phyloP scores from a whole-genome alignment of 768 basidiomycete genomes.

The Scleroderma citrinum region DNA sequence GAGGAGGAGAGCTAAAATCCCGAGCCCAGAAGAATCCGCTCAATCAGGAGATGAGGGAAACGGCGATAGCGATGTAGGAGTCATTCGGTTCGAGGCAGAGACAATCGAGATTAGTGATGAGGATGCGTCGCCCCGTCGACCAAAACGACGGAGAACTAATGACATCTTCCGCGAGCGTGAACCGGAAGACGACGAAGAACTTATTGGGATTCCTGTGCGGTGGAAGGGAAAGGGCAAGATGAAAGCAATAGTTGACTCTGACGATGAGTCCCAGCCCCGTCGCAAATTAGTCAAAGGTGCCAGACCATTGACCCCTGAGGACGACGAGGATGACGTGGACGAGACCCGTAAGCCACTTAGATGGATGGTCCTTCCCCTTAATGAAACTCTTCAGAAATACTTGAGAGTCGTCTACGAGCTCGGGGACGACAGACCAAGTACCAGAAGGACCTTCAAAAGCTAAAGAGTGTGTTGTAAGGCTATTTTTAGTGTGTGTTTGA shows the following conservation, averaged over 20 bases:
- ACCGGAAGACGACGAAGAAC: slow-evolving; percentile 20
- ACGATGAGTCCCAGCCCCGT: slow-evolving; percentile 31
- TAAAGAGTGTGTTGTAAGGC: slow-evolving; percentile 46
- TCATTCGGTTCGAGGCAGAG: slow-evolving; percentile 45
- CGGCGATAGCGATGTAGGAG: slow-evolving; percentile 42
- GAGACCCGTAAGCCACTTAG: slow-evolving; percentile 43
- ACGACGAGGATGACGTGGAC: slow-evolving; percentile 48
- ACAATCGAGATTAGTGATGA: slow-evolving; percentile 16
- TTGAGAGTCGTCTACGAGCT: slow-evolving; percentile 56
- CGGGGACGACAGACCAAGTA: slow-evolving; percentile 55
- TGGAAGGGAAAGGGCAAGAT: slow-evolving; percentile 19
- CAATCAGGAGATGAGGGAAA: slow-evolving; percentile 17
- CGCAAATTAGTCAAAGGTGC: slow-evolving; percentile 40
- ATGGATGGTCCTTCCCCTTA: slow-evolving; percentile 2
- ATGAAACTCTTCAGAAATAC: slow-evolving; percentile 41
- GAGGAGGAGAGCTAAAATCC: slow-evolving; percentile 10
- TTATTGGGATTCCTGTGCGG: slow-evolving; percentile 10
- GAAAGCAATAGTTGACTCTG: slow-evolving; percentile 24
- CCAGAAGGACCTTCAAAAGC: slow-evolving; percentile 57
- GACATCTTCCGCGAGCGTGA: slow-evolving; percentile 4
- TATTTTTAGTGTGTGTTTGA: not conserved
- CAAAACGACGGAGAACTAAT: slow-evolving; percentile 13
- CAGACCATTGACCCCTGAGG: slow-evolving; percentile 38
- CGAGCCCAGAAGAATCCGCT: slow-evolving; percentile 9
- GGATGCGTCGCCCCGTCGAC: slow-evolving; percentile 21